Base-by-base conservation (phyloP, 2,329 filamentous ascomycete species). In the Aspergillus bombycis region DNA sequence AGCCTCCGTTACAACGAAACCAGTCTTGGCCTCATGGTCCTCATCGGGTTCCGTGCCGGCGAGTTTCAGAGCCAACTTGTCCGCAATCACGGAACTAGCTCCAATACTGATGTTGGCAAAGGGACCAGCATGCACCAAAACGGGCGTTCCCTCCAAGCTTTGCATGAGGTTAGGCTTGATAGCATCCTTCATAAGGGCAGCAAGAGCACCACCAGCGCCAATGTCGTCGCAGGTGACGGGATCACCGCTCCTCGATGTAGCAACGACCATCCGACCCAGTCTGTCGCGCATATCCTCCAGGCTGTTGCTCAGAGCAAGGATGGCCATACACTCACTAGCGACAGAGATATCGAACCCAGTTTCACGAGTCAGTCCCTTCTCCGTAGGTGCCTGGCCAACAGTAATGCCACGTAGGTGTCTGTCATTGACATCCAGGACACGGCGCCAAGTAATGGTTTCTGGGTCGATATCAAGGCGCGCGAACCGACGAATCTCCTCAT, bases 111-210 rank as follows among this genome's bases (percentile, higher is more conserved):
- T 99, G 80, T 99, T 99, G 75, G 95, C 95, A 73, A 99, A 99
- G 19, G 95, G 95, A 5, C 95, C 95, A 26, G 95, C 95, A 75
- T 99, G 95, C 16, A 99, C 95, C 75, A 99, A 96, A 3, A 98
- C 95, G 0, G 95, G 95, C 9, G 95, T 99, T 32, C 95, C 95
- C 78, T 99, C 95, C 59, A 99, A 84, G 34, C 93, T 97, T 80
- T 99, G 95, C 95, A 99, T 98, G 68, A 99, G 83, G 81, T 97
- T 99, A 64, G 95, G 95, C 85, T 99, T 99, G 82, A 98, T 96
- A 62, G 95, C 94, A 79, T 99, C 95, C 82, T 91, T 95, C 92
- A 99, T 97, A 72, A 99, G 84, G 34, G 94, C 94, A 50, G 95
- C 93, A 68, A 99, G 83, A 57, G 95, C 95, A 72, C 95, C 95